Conservation (phyloP, 202 grass and related monocot genomes). For the Zoysia matrella region DNA sequence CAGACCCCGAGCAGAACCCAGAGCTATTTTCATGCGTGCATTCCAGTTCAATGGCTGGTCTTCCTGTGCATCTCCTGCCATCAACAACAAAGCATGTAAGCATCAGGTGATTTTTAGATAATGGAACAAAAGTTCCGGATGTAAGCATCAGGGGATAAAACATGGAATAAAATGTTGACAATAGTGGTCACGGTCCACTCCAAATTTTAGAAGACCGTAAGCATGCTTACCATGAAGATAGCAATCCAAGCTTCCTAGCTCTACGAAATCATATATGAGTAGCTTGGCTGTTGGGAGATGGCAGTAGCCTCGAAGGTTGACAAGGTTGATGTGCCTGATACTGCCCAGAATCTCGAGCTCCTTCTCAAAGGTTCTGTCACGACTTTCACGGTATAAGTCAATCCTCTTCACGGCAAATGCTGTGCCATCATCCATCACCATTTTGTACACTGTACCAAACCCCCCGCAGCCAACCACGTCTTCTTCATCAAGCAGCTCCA, state of each 20-base stretch:
- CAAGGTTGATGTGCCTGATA: slow-evolving; percentile 96
- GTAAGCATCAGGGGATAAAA: too few species aligned
- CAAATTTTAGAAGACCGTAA: not conserved
- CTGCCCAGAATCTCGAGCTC: slow-evolving; percentile 91
- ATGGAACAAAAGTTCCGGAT: too few species aligned
- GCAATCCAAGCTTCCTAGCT: slow-evolving; percentile 77
- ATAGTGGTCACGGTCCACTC: not conserved
- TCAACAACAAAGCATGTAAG: not conserved
- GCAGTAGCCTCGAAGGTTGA: slow-evolving; percentile 85
- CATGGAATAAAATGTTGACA: not conserved
- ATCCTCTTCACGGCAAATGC: slow-evolving; percentile 90
- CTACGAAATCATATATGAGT: slow-evolving; percentile 86
- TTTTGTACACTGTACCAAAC: slow-evolving; percentile 92
- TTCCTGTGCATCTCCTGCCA: slow-evolving; percentile 75
- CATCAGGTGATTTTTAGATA: not conserved
- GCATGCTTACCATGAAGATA: slow-evolving; percentile 71
- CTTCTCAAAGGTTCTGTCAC: slow-evolving; percentile 76
- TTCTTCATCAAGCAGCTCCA: slow-evolving; percentile 89
- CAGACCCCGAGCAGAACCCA: slow-evolving; percentile 82
- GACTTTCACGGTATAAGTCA: slow-evolving; percentile 51
- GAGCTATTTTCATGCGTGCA: slow-evolving; percentile 87
- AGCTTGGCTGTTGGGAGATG: slow-evolving; percentile 65
- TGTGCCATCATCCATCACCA: slow-evolving; percentile 84
- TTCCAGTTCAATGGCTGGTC: slow-evolving; percentile 97
- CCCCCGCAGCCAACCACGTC: slow-evolving; percentile 84